Base-by-base conservation (phyloP, 495 filamentous ascomycete species). In the Neurospora sp. region DNA sequence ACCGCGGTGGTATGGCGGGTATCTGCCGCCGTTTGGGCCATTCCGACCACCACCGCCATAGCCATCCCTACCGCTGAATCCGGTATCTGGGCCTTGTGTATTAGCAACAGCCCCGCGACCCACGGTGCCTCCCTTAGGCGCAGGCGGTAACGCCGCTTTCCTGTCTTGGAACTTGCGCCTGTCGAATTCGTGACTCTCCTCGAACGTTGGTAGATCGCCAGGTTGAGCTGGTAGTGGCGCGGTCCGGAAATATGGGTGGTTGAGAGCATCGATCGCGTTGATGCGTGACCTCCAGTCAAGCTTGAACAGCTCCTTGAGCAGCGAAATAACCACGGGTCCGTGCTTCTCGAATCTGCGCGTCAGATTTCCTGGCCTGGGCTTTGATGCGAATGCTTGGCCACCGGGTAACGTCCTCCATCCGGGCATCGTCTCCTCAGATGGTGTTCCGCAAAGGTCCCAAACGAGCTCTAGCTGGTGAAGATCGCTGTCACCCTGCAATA, bases 141-240 rank as follows among this genome's bases (percentile, higher is more conserved):
- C 94, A 20, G 96, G 96, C 35, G 96, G 95, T 68, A 93, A 85
- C 18, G 88, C 89, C 14, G 89, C 89, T 77, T 91, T 91, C 74
- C 94, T 88, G 73, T 91, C 89, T 73, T 95, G 91, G 77, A 94
- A 92, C 79, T 93, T 95, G 72, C 94, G 88, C 41, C 96, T 89
- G 77, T 99, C 96, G 27, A 98, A 84, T 81, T 99, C 96, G 82
- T 99, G 96, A 20, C 93, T 97, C 75, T 98, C 96, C 75, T 96
- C 91, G 75, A 96, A 98, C 20, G 84, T 87, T 27, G 96, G 96
- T 27, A 99, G 83, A 41, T 98, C 94, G 73, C 90, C 88, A 5
- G 95, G 91, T 70, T 85, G 86, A 20, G 94, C 89, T 11, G 96
- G 96, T n/a, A 89, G 85, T 22, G 96, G 96, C 4, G 86, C 80